Conservation (phyloP, 2,329 filamentous ascomycete species). For the Ophiostoma ulmi region DNA sequence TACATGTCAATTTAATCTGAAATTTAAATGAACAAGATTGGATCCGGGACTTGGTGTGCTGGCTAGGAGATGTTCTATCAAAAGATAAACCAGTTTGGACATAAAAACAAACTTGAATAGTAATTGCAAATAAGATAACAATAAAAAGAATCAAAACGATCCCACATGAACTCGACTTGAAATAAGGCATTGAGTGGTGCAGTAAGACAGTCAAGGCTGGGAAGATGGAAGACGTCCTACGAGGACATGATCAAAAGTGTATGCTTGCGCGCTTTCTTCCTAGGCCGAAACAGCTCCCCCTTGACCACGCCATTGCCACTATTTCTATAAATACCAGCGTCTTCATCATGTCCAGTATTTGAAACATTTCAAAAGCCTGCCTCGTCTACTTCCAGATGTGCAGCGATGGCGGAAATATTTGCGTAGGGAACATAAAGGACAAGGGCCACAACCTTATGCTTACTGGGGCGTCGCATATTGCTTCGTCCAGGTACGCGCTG, state of each 20-base stretch:
- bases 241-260: neutral
- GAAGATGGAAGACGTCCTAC: neutral
- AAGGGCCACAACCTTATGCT: neutral
- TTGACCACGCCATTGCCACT: neutral
- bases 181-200: neutral
- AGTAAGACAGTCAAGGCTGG: neutral
- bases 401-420: neutral
- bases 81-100: neutral
- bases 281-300: neutral
- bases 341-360: too few relatives aligned
- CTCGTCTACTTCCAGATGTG: too few relatives aligned
- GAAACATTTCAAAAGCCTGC: too few relatives aligned
- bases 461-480: conserved; percentile 62
- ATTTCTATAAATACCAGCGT: too few relatives aligned
- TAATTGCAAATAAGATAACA: neutral
- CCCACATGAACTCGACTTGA: neutral
- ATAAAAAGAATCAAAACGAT: neutral
- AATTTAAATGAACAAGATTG: neutral
- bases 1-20: too few relatives aligned
- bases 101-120: neutral
- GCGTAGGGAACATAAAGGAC: neutral
- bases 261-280: neutral
- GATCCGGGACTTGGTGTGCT: neutral
- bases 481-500: conserved; percentile 85
- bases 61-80: neutral